Base-by-base conservation (phyloP, 208 protist species). In the Tritrichomonas musculus region DNA sequence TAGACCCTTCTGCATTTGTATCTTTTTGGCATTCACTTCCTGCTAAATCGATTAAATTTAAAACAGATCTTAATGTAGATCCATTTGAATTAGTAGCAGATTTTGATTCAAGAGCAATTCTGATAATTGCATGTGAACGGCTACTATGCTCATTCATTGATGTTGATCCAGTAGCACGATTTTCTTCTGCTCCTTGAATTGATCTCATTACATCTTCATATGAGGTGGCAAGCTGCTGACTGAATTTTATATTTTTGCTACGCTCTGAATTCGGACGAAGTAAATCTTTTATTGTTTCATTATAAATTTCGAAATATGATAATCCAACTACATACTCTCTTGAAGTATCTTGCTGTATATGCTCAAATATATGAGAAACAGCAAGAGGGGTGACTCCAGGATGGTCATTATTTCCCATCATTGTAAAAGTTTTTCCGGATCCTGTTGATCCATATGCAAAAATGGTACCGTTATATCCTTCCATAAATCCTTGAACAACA, bases 261-360 rank as follows among this genome's bases (percentile, higher is more conserved):
- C 13, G 4, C 9, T 27, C 17, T 27, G 41, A 84, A 84, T 50
- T 44, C 33, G 9, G 33, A 39, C 47, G 9, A 53, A 96, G 93
- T 5, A 96, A 75, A 84, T 96, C 94, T 55, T 73, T 80, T 27
- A 96, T 93, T 57, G 95, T 93, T 80, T 96, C 95, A 93, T 95
- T 95, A 82, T 96, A 96, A 69, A 96, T 96, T 94, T 96, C 95
- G 30, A 96, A 88, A 72, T 94, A 95, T 20, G 94, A 94, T 30
- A 77, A 84, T 30, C 47, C 20, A 65, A 96, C 53, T 64, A 49
- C 14, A 64, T 93, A 95, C 25, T 92, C 25, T 92, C 57, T 33
- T 22, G 36, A 30, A 39, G 55, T 22, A 72, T 72, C 33, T 33
- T 92, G 27, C 1, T 49, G n/a, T 20, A 93, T 93, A 55, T 47